Evolutionary conservation across 352 stramenopile genomes (phyloP), one percentile per base, ranked within the genome.

Genomic region (Lagenidium sp.): DNA sequence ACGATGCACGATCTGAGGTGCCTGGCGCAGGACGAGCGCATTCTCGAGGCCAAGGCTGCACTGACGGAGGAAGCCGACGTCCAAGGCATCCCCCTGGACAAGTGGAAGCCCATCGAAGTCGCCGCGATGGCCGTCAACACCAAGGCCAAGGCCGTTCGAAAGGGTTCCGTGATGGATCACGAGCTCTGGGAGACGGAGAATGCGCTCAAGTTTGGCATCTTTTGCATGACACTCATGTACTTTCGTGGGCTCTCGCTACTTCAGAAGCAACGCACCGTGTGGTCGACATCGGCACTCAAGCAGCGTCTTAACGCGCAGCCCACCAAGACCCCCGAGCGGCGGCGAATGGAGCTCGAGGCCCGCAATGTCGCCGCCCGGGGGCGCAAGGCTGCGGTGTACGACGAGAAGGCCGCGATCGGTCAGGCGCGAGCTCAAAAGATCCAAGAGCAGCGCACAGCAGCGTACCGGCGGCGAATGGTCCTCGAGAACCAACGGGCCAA

Each of bases 211-310:
- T 98, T 97, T 52, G 94, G 89, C 10, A 54, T 98, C 16, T 98
- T 98, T 51, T 96, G 70, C 60, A 82, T 98, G 57, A 97, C 90
- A 25, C 73, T 98, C 32, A 96, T 97, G 90, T 98, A 98, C 62
- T 98, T 98, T 41, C 74, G 88, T 34, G 87, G 83, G 4, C 66
- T 97, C 41, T 85, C 83, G 11, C 50, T 95, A 42, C 62, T 97
- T 11, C 79, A 80, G 43, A 77, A 88, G 25, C 85, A 97, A 50
- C 81, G 91, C 36, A 62, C 54, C 2, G 55, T 73, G 8, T 97
- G 82, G 83, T 83, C 69, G 4, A 61, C 69, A 29, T 75, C 60
- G 0, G 47, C 51, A 2, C 47, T 53, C 40, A 66, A 78, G 26
- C 44, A 52, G 24, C 36, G 31, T 6, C 31, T 41, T 16, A 40